Conservation (phyloP, 1,139 yeast genomes). For the Debaryomycetaceae sp. region DNA sequence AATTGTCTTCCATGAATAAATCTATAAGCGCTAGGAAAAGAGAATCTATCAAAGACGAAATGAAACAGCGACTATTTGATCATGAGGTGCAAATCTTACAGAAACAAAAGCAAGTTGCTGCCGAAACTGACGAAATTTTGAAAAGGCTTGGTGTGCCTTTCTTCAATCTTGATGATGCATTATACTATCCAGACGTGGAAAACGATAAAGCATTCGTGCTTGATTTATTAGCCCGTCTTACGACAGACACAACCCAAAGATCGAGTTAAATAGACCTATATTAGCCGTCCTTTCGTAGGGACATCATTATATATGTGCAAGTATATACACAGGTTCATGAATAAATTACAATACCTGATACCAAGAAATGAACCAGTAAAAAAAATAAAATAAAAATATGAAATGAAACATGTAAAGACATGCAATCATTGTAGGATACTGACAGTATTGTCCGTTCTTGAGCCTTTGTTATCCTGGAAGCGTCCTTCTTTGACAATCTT, state of each 20-base stretch:
- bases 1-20: constrained; percentile 5
- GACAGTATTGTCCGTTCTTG: neutral
- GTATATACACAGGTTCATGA: constrained; percentile 1
- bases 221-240: constrained; percentile 5
- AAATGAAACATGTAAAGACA: neutral
- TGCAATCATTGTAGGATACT: neutral
- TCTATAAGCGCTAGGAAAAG: constrained; percentile 4
- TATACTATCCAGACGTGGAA: constrained; percentile 22
- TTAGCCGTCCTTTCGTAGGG: constrained; percentile 15
- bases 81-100: constrained; percentile 17
- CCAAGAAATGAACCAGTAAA: neutral
- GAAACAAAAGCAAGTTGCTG: constrained; percentile 15
- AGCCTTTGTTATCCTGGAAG: neutral
- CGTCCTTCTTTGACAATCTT: neutral
- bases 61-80: constrained; percentile 10
- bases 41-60: constrained; percentile 5
- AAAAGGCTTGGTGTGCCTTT: constrained; percentile 22
- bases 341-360: neutral
- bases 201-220: constrained; percentile 23
- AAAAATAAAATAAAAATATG: neutral
- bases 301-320: constrained; percentile 8
- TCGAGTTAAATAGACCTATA: neutral
- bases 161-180: constrained; percentile 17
- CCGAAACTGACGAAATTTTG: constrained; percentile 15
- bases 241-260: too few species aligned